Evolutionary conservation across 192 early-diverging fungal genomes (phyloP), one percentile per base, ranked within the genome.

Genomic region (Coemansia sp.): DNA sequence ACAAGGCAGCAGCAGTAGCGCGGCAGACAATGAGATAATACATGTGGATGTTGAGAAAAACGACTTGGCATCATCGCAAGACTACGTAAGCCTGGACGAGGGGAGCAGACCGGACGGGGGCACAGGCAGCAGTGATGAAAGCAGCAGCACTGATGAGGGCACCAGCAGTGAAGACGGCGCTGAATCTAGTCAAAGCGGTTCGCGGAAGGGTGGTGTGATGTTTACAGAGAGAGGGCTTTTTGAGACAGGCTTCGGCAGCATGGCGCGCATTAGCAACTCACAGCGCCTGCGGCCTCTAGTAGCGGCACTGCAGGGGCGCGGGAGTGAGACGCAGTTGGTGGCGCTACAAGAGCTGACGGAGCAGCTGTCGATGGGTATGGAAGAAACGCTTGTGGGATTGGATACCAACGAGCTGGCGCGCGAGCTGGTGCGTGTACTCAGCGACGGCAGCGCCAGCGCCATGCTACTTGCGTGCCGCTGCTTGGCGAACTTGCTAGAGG

Each of bases 391-490:
- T 31, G 70, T 80, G n/a, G 84, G 88, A 5, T 88, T 95, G 54
- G 84, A 87, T 54, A 74, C 84, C 20, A 85, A 87, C 24, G 85
- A 87, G 31, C 91, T 89, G 60, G 85, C 84, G 51, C 88, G 87
- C 56, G 87, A 85, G 67, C 80, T 94, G 5, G 82, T 92, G n/a
- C 57, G 63, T 4, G 59, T 95, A 11, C 71, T 93, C 56, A 80
- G 84, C 21, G 84, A 85, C 4, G 54, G 76, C 32, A 89, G 86
- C 57, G 87, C 90, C 6, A 91, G 94, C 42, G 74, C 92, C 46
- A 93, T 97, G 88, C 70, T 97, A 17, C 84, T 97, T 42, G 90
- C 94, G 10, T 94, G 92, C 56, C 92, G 95, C 8, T 97, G 95
- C 70, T 68, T 97, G 27, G 87, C 86, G 14, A 97, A 97, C 67